A percentile compares a stretch with the other conserved stretches of the same genome.
phyloP scores from a whole-genome alignment of 768 basidiomycete species.

The Macrolepiota dolichaula region DNA sequence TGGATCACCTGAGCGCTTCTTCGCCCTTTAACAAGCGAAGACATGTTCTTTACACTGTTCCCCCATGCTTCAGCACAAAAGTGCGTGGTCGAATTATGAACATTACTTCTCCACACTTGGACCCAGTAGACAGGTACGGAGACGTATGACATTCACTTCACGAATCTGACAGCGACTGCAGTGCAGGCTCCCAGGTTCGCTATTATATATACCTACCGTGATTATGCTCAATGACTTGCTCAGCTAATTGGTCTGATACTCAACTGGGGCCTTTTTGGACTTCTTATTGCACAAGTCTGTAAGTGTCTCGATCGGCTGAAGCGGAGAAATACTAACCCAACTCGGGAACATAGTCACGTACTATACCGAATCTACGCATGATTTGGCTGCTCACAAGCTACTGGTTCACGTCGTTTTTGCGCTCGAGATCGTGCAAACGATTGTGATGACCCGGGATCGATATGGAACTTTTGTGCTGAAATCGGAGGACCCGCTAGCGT shows the following conservation, averaged over 20 bases:
- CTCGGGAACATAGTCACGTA: conserved; percentile 24
- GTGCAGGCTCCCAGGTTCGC: conserved; percentile 5
- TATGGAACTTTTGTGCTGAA: background rate
- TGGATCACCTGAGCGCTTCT: background rate
- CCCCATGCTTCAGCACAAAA: background rate
- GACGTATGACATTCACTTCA: background rate
- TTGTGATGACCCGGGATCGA: conserved; percentile 12
- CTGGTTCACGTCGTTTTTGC: conserved; percentile 23
- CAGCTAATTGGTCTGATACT: conserved; percentile 23
- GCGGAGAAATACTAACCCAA: background rate
- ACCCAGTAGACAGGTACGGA: background rate
- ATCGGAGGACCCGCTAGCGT: background rate
- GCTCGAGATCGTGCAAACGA: conserved; percentile 27
- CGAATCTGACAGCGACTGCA: background rate
- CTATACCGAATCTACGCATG: conserved; percentile 26
- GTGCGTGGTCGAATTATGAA: background rate
- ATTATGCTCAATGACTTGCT: background rate
- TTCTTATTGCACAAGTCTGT: conserved; percentile 30
- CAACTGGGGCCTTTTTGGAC: conserved; percentile 25
- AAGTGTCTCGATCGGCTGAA: conserved; percentile 9
- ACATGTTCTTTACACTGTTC: background rate
- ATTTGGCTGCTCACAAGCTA: conserved; percentile 21
- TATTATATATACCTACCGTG: background rate
- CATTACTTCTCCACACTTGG: background rate
- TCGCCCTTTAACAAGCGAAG: background rate